These are phyloP conservation scores for Clavariopsis aquatica DNA, from an alignment of 495 filamentous ascomycete species.

Conservation along the genomic window DNA sequence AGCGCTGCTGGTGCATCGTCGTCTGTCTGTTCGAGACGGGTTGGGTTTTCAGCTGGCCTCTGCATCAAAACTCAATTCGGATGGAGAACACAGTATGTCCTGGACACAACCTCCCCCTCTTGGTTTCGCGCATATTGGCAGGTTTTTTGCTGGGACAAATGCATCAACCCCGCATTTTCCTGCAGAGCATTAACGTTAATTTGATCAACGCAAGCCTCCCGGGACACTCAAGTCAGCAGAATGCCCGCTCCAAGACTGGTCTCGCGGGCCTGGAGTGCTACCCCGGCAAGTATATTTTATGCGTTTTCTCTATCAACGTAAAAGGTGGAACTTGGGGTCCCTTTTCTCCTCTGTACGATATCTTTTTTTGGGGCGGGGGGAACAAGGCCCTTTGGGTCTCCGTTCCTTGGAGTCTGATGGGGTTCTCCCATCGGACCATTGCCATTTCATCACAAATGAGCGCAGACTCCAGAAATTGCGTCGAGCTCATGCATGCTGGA, in stretches of 20 bases:
- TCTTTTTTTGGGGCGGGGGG: too few species aligned
- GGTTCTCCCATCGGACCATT: too few species aligned
- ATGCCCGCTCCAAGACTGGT: neutral
- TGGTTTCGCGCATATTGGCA: conserved; percentile 18
- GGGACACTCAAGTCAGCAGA: conserved; percentile 13
- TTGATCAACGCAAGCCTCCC: conserved; percentile 19
- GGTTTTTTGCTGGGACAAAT: conserved; percentile 23
- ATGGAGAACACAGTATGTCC: conserved; percentile 22
- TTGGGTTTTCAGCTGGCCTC: neutral
- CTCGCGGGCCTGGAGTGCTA: neutral
- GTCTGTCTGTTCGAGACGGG: neutral
- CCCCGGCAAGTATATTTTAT: conserved; percentile 3
- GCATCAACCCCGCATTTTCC: conserved; percentile 34
- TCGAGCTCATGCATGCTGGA: too few species aligned
- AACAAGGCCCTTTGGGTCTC: neutral
- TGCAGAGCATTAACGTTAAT: conserved; percentile 32
- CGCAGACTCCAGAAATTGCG: too few species aligned
- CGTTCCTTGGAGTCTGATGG: neutral
- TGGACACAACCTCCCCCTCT: conserved; percentile 3
- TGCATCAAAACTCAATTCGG: neutral
- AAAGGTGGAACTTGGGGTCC: neutral
- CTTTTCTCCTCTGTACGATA: neutral
- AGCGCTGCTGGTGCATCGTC: conserved; percentile 9
- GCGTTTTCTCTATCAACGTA: neutral
- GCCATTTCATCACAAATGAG: too few species aligned